A percentile compares a stretch with the other conserved stretches of the same genome.
These are phyloP conservation scores for Pleurotus giganteus DNA, from an alignment of 768 basidiomycete genomes.

Conservation along the genomic window DNA sequence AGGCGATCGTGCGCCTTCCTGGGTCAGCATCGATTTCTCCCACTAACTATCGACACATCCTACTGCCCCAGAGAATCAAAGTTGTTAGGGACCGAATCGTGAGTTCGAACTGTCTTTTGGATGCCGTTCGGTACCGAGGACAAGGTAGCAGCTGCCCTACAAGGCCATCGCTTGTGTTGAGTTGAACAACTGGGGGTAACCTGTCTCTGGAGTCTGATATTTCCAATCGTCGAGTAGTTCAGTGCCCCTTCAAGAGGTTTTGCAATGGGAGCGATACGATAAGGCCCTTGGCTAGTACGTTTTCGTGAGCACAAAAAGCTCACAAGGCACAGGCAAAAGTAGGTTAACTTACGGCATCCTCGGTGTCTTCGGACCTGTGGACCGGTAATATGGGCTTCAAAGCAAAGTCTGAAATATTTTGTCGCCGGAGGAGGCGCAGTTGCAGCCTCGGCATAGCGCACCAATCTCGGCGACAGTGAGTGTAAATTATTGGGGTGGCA, in stretches of 20 bases:
- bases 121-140: constrained; percentile 2
- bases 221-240: no score
- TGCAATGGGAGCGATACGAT: no score
- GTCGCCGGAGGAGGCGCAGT: background rate
- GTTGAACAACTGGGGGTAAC: no score
- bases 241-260: no score
- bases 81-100: no score
- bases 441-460: no score
- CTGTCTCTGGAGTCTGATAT: no score
- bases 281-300: background rate
- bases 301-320: background rate
- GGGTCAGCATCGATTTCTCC: background rate
- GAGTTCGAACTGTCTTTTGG: background rate
- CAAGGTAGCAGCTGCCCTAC: background rate
- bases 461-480: background rate
- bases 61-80: no score
- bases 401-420: background rate
- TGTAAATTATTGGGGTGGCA: background rate
- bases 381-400: background rate
- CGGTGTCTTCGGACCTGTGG: background rate
- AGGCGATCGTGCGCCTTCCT: background rate
- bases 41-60: background rate
- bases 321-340: background rate
- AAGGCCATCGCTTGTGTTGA: no score
- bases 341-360: background rate